Evolutionary conservation across 768 basidiomycete species (phyloP).

Genomic region (Boletellus ananas): DNA sequence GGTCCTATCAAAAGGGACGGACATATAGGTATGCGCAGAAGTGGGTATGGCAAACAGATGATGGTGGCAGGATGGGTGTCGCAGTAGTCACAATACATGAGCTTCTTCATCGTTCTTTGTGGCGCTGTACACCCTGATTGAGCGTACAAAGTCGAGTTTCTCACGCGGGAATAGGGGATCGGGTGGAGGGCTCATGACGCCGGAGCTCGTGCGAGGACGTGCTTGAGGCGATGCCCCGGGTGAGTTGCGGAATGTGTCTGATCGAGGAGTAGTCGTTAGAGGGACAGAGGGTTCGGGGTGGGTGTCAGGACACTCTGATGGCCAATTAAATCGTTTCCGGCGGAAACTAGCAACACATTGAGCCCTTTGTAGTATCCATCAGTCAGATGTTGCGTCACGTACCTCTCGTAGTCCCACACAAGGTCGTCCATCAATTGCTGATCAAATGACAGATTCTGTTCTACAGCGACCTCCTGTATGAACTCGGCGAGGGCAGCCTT

Average conservation of each 20-base stretch:
- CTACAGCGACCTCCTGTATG: slow-evolving; percentile 34
- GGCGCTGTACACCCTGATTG: slow-evolving; percentile 50
- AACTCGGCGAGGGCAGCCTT: slow-evolving; percentile 54
- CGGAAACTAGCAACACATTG: slow-evolving; percentile 49
- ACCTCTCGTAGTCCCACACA: slow-evolving; percentile 38
- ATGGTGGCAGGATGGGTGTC: background rate
- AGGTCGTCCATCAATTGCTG: slow-evolving; percentile 23
- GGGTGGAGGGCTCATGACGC: slow-evolving; percentile 14
- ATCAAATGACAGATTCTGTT: slow-evolving; percentile 19
- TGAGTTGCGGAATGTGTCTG: slow-evolving; percentile 17
- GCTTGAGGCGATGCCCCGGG: slow-evolving; percentile 10
- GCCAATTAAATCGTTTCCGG: slow-evolving; percentile 67
- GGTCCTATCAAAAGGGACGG: slow-evolving; percentile 10
- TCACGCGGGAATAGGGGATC: slow-evolving; percentile 30
- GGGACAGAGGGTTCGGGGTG: slow-evolving; percentile 23
- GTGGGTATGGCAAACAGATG: background rate
- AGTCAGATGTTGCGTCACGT: slow-evolving; percentile 3
- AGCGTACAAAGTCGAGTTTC: slow-evolving; percentile 48
- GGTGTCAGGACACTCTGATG: slow-evolving; percentile 40
- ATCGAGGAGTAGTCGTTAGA: slow-evolving; percentile 21
- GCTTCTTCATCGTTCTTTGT: slow-evolving; percentile 37
- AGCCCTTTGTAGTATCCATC: slow-evolving; percentile 6
- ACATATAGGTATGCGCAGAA: background rate
- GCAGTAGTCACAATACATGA: slow-evolving; percentile 17
- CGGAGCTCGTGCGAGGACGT: slow-evolving; percentile 7